These are phyloP conservation scores for Citrus trifoliata DNA, from an alignment of 345 rosid genomes.

Conservation along the genomic window DNA sequence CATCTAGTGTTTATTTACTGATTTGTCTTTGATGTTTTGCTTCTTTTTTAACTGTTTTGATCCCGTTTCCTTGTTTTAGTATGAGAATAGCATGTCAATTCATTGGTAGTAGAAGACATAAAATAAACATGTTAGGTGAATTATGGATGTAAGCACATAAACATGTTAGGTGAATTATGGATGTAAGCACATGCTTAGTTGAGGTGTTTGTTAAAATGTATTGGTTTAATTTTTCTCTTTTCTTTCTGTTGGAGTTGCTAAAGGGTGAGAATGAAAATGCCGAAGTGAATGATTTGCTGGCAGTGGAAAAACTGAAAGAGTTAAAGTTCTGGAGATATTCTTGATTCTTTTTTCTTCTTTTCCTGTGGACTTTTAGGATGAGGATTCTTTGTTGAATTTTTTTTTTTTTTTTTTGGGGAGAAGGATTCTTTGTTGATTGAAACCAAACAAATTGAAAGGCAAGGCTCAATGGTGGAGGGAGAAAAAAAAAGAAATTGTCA, in stretches of 20 bases:
- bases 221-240: neutral
- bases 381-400: neutral
- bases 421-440: constrained; percentile 7
- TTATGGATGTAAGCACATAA: neutral
- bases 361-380: neutral
- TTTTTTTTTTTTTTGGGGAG: neutral
- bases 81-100: too few species aligned
- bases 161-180: neutral
- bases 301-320: too few species aligned
- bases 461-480: constrained; percentile 6
- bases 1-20: neutral
- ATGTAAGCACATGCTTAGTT: neutral
- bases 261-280: neutral
- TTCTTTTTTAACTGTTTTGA: neutral
- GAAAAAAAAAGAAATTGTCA: constrained; percentile 19
- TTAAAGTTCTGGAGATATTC: neutral
- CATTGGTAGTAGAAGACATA: neutral
- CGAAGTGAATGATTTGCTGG: neutral
- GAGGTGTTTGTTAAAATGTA: constrained; percentile 4
- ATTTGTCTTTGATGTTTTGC: neutral
- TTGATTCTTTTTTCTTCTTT: neutral
- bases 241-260: neutral
- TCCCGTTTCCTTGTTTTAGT: neutral
- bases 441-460: constrained; percentile 4
- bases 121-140: neutral